Conservation (phyloP, 2,329 filamentous ascomycete genomes). For the Cordyceps cateniannulata region DNA sequence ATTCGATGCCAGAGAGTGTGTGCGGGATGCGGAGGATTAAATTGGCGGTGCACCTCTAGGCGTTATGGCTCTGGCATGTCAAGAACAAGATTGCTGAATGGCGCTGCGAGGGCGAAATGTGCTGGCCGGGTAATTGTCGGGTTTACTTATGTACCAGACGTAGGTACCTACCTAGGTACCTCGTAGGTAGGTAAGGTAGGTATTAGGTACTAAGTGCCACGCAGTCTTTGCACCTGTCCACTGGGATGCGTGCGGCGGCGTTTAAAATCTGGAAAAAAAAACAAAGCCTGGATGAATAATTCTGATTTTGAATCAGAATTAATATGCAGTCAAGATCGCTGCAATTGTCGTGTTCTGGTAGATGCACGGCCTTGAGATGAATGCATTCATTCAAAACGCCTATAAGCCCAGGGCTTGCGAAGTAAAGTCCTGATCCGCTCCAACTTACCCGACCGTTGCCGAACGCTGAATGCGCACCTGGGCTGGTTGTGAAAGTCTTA, state of each 20-base stretch:
- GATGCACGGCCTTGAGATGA: neutral
- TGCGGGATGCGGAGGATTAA: neutral
- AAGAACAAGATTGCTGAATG: slow-evolving; percentile 2
- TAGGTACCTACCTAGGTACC: too few species aligned
- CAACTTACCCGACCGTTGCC: neutral
- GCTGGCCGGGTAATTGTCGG: slow-evolving; percentile 17
- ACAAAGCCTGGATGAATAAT: too few species aligned
- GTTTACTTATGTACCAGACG: neutral
- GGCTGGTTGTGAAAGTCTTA: neutral
- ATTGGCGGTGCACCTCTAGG: slow-evolving; percentile 7
- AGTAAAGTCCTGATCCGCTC: neutral
- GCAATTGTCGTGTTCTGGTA: neutral
- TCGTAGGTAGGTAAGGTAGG: too few species aligned
- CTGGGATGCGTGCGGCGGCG: neutral
- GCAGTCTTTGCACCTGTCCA: neutral
- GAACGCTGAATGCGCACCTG: neutral
- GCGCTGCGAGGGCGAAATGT: slow-evolving; percentile 5
- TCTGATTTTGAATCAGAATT: neutral
- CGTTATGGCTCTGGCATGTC: slow-evolving; percentile 11
- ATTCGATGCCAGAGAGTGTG: slow-evolving; percentile 12
- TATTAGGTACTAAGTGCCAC: too few species aligned
- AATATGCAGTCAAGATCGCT: neutral
- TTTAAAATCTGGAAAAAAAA: neutral
- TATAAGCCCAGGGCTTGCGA: neutral
- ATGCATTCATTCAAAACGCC: neutral